Conservation (phyloP, 768 basidiomycete species). For the Dictyophora rubrovolvata region DNA sequence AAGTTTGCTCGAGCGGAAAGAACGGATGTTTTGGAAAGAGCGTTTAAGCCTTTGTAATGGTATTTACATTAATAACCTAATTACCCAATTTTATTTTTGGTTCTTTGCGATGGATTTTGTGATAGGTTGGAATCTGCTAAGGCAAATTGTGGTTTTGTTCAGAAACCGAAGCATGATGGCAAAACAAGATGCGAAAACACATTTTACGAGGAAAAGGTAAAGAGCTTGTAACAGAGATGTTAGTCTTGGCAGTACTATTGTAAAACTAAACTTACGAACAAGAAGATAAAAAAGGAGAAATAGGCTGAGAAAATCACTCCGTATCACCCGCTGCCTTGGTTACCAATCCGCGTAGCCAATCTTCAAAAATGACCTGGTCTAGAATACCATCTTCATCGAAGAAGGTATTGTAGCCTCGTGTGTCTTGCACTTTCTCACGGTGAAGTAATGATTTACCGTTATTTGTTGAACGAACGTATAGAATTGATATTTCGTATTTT, state of each 20-base stretch:
- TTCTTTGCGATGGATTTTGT: neutral
- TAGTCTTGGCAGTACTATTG: neutral
- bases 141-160: neutral
- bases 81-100: neutral
- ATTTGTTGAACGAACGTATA: constrained; percentile 71
- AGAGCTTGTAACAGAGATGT: neutral
- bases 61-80: neutral
- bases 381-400: constrained; percentile 76
- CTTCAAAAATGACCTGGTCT: constrained; percentile 65
- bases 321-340: constrained; percentile 17
- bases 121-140: neutral
- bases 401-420: constrained; percentile 56
- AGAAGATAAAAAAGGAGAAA: neutral
- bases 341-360: constrained; percentile 68
- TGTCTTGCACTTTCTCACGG: constrained; percentile 50
- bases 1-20: constrained; percentile 60
- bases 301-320: neutral
- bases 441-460: constrained; percentile 79
- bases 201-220: neutral
- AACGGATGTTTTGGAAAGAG: constrained; percentile 44
- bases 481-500: constrained; percentile 53
- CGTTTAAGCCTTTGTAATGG: constrained; percentile 34
- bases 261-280: neutral
- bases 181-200: neutral
- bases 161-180: neutral